These are phyloP conservation scores for Phyllosticta citrichinensis DNA, from an alignment of 2,329 filamentous ascomycete species.

Conservation along the genomic window DNA sequence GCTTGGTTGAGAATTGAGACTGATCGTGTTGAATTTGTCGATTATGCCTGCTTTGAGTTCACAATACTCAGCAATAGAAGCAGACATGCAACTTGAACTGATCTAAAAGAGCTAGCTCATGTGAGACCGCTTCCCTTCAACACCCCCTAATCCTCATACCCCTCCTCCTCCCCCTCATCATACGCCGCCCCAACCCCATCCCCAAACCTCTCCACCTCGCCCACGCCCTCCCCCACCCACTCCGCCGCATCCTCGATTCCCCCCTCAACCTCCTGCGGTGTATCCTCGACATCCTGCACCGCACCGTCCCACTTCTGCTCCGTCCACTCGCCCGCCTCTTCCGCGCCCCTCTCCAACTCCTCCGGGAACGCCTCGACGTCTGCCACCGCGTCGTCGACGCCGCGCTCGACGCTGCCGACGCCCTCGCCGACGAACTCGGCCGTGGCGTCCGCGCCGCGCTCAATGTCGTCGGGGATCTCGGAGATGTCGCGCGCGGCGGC, in stretches of 20 bases:
- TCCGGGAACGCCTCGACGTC: constrained; percentile 28
- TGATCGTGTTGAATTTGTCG: too few relatives aligned
- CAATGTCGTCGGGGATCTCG: constrained; percentile 21
- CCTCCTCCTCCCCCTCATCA: constrained; percentile 8
- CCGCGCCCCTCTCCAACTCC: constrained; percentile 16
- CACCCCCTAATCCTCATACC: neutral
- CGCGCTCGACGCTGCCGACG: constrained; percentile 28
- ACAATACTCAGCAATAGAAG: too few relatives aligned
- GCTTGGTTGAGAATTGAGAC: too few relatives aligned
- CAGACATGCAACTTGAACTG: too few relatives aligned
- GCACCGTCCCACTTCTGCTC: constrained; percentile 17
- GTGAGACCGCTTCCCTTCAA: too few relatives aligned
- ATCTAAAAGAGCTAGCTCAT: too few relatives aligned
- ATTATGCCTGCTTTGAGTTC: too few relatives aligned
- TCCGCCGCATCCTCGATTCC: constrained; percentile 27
- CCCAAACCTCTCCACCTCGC: constrained; percentile 28
- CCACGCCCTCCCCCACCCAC: constrained; percentile 33
- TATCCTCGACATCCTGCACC: constrained; percentile 24
- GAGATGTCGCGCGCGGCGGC: constrained; percentile 19
- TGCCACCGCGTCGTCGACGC: constrained; percentile 15
- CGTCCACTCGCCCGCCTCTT: constrained; percentile 19
- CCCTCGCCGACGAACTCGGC: constrained; percentile 31
- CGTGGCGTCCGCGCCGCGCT: constrained; percentile 12
- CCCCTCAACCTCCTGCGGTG: constrained; percentile 26
- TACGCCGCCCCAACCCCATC: constrained; percentile 10